Base-by-base conservation (phyloP, 805 yeast species). In the Candida sanyiensis region DNA sequence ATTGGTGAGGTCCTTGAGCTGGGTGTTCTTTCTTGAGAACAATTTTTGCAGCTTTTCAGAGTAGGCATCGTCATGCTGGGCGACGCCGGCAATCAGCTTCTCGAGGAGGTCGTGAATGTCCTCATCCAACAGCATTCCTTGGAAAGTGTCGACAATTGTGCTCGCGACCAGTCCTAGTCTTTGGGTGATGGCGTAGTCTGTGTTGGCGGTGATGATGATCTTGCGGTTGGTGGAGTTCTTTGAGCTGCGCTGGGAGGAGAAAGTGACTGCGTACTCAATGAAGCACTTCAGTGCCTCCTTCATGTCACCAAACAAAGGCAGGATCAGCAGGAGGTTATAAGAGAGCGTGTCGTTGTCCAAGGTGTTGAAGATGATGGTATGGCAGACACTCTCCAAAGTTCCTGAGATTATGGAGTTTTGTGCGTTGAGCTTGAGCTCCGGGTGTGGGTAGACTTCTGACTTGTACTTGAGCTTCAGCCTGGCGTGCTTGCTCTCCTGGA, bases 331-430 rank as follows among this genome's bases (percentile, higher is more conserved):
- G n/a, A 73, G 57, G 39, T 70, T 71, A 20, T 54, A 59, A 13
- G 68, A 62, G 16, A 66, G 59, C 31, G 61, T 61, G 19, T 61
- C 63, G 41, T 61, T 65, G 16, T 57, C 63, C 15, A 64, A 52
- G 5, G 73, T 69, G 42, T 70, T 70, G 56, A 79, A 80, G 12
- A 87, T 56, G 19, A 85, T 64, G 3, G 83, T 73, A 60, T 89
- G 97, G 40, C 89, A 75, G 26, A 88, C 67, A 33, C 88, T 73
- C 57, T 88, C 96, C 9, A 75, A 52, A 0, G 85, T 56, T 15
- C 85, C 85, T 17, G 73, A 67, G 7, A 68, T 46, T 16, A 72
- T 62, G 15, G 72, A 70, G 16, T 73, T 69, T 4, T 62, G 55
- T 13, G 58, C 55, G 51, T 80, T 85, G 41, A 75, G 44, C 24